These are phyloP conservation scores for Coemansia sp. DNA, from an alignment of 192 early-diverging fungal genomes.

Conservation along the genomic window DNA sequence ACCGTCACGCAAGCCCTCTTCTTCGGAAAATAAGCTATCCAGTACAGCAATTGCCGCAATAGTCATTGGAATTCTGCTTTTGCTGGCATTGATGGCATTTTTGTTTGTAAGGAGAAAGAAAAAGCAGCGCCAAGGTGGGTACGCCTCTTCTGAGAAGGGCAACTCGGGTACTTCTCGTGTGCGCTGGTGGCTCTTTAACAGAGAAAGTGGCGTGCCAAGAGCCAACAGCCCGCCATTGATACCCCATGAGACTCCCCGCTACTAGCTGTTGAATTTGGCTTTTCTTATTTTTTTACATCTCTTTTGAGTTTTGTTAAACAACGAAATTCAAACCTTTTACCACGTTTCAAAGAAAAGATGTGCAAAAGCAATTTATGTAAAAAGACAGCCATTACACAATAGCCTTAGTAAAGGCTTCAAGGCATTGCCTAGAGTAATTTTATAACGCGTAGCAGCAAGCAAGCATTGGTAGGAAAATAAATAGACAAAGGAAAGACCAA, in stretches of 20 bases:
- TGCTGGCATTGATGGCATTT: conserved; percentile 13
- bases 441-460: no score
- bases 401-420: no score
- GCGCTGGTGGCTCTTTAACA: not conserved
- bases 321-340: no score
- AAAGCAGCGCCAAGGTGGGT: not conserved
- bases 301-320: not conserved
- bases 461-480: no score
- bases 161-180: not conserved
- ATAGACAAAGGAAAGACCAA: no score
- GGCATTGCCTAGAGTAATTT: no score
- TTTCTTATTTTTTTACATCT: not conserved
- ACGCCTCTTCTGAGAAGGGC: not conserved
- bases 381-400: no score
- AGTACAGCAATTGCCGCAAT: conserved; percentile 12
- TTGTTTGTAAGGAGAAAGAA: not conserved
- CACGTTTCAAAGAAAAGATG: no score
- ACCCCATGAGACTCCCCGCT: not conserved
- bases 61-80: conserved; percentile 9
- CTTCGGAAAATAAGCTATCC: conserved; percentile 1
- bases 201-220: not conserved
- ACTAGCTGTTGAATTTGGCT: not conserved
- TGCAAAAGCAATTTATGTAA: no score
- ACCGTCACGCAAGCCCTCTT: not conserved
- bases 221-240: not conserved